Conservation (phyloP, 2,329 filamentous ascomycete species). For the Sclerotinia trifoliorum region DNA sequence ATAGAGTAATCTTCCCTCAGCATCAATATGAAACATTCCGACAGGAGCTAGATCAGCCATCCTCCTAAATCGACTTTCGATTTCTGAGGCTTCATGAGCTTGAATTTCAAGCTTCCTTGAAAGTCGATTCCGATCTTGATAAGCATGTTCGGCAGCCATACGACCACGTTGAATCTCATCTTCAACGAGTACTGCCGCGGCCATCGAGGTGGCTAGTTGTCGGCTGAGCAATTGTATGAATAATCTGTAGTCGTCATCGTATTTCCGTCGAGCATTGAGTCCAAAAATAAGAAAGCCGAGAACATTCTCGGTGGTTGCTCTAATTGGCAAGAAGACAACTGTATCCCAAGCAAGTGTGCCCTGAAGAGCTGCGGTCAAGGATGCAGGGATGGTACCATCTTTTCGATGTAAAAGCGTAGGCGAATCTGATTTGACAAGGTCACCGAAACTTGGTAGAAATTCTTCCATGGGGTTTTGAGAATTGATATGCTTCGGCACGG, state of each 20-base stretch:
- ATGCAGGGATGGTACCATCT: constrained; percentile 6
- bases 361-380: not conserved
- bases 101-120: constrained; percentile 62
- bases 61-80: constrained; percentile 64
- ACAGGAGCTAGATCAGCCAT: constrained; percentile 74
- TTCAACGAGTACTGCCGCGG: constrained; percentile 78
- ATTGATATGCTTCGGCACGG: constrained; percentile 12
- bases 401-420: constrained; percentile 11
- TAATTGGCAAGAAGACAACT: constrained; percentile 18
- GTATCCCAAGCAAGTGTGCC: not conserved
- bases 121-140: constrained; percentile 71
- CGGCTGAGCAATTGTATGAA: constrained; percentile 73
- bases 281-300: constrained; percentile 79
- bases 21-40: constrained; percentile 69
- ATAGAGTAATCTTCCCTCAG: constrained; percentile 63
- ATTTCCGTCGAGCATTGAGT: constrained; percentile 73
- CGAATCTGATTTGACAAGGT: constrained; percentile 7
- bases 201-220: constrained; percentile 75
- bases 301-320: constrained; percentile 62
- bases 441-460: constrained; percentile 11
- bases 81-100: constrained; percentile 48
- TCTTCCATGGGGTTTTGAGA: not conserved
- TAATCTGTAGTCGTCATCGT: constrained; percentile 75
- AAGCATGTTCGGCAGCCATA: constrained; percentile 69
- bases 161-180: constrained; percentile 77